Base-by-base conservation (phyloP, 2,329 filamentous ascomycete species). In the Thielaviopsis euricoi region DNA sequence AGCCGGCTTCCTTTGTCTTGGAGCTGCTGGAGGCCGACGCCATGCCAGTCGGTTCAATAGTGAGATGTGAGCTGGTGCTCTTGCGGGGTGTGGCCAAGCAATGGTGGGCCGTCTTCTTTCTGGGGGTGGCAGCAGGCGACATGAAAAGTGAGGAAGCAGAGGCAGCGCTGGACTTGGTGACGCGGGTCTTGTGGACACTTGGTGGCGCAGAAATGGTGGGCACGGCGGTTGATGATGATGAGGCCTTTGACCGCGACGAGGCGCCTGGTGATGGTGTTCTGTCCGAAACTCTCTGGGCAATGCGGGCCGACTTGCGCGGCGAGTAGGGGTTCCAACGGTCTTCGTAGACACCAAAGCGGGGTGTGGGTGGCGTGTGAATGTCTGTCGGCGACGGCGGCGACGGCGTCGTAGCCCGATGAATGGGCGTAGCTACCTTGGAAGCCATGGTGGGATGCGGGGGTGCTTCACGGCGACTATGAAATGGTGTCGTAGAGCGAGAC, bases 301-400 rank as follows among this genome's bases (percentile, higher is more conserved):
- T 76, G 63, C 85, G 79, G 60, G 78, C 77, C 3, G 82, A 86
- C 65, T 86, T 85, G 68, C 85, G 79, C 57, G 84, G 82, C 61
- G 83, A 81, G 66, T 82, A 89, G 51, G 86, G 86, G 65, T 87
- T 79, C 75, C 83, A 89, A 62, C 75, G 71, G 69, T 90, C 86
- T 63, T 76, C 74, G 65, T 76, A 81, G 43, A 85, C 58, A 21
- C 58, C 58, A 43, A 57, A 60, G 52, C 58, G 52, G 53, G 86
- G 86, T 58, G 86, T 82, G 48, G 79, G 78, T 61, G 86, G 86
- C 53, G 83, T 87, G 67, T 74, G 80, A 61, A 86, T 71, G 62
- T 72, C 71, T 21, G 40, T 52, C 13, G 33, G 19, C 17, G 56
- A 49, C 49, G 73, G 69, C 43, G 79, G 74, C 62, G 80, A 81